Evolutionary conservation across 106 monocot genomes (phyloP), one percentile per base, ranked within the genome.

Genomic region (Dactylorhiza incarnata): DNA sequence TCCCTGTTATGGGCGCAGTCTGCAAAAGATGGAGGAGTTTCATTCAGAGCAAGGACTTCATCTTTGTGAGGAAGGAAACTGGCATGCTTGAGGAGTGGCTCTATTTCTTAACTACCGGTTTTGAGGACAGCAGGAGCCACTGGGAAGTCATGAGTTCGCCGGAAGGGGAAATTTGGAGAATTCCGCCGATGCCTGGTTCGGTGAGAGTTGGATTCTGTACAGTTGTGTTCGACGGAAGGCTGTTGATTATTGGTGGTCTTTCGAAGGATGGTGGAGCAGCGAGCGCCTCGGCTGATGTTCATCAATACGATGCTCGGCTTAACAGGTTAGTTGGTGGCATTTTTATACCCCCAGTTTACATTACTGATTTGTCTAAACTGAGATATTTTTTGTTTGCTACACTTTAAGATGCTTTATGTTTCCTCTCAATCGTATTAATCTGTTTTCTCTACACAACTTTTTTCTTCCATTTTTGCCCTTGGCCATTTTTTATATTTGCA

Each of bases 181-280:
- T 94, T 75, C 92, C 95, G 1, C 82, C 83, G 17, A 95, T 95
- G 95, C 95, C 95, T 48, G 95, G 95, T 50, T 85, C 90, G 6
- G 68, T 72, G 10, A 88, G 87, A 78, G 78, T 84, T 22, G 95
- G 95, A 4, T 95, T 92, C 80, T 88, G 88, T 47, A 86, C 88
- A 45, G 86, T 88, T 46, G 92, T 84, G 17, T 54, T 93, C 22
- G 85, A 82, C 77, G 90, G 88, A 72, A 93, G 87, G 63, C 88
- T 95, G 78, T 78, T 95, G 47, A 76, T 95, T 45, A 85, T 95
- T 20, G 92, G 81, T 71, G 95, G 95, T 7, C 81, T 86, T 77
- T 69, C 75, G 10, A 68, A 76, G 51, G 82, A 90, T 69, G 73
- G 26, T 65, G 87, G 82, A 12, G 73, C 44, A 4, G 48, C 48